Conservation (phyloP, 768 basidiomycete genomes). For the Brasilioporus rufonigricans region DNA sequence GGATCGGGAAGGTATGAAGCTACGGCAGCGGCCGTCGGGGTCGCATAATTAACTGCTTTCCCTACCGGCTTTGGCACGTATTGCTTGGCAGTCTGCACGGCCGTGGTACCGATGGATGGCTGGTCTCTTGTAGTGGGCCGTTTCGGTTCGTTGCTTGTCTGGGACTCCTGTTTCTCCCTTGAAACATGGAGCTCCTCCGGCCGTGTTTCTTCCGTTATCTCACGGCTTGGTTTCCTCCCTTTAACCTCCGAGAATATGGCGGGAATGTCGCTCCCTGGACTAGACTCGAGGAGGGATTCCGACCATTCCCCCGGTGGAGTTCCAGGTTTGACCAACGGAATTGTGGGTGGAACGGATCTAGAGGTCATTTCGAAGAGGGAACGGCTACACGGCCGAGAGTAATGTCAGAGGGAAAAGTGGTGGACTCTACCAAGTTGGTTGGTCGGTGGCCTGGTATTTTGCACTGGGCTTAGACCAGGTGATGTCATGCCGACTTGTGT, state of each 20-base stretch:
- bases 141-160: neutral
- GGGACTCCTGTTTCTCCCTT: neutral
- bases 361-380: conserved; percentile 10
- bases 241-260: neutral
- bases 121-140: neutral
- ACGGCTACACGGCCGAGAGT: neutral
- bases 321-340: conserved; percentile 17
- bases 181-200: neutral
- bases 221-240: neutral
- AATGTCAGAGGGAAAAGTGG: neutral
- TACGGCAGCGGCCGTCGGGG: neutral
- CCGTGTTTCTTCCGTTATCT: neutral
- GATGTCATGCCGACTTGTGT: conserved; percentile 26
- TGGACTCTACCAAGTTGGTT: conserved; percentile 1
- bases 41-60: neutral
- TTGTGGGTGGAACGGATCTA: conserved; percentile 10
- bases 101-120: neutral
- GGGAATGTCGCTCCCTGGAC: conserved; percentile 1
- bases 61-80: neutral
- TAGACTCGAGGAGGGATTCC: conserved; percentile 17
- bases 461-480: conserved; percentile 12
- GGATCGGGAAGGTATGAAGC: conserved; percentile 3
- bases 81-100: conserved; percentile 3
- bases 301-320: conserved; percentile 20
- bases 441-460: neutral